Base-by-base conservation (phyloP, 306 rosid species). In the Alnus rubra region DNA sequence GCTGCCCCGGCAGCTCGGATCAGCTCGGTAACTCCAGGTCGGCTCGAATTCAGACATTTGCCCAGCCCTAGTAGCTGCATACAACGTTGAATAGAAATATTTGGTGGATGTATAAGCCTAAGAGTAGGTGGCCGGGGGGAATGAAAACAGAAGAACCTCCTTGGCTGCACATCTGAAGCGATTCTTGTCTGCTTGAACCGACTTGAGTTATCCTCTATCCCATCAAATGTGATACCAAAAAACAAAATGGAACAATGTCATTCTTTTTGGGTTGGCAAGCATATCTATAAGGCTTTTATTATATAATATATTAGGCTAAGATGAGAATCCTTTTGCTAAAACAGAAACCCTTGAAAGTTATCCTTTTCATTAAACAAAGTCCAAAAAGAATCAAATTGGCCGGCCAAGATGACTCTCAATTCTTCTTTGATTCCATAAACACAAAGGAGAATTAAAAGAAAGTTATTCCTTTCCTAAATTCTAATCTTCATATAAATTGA, bases 401-500 rank as follows among this genome's bases (percentile, higher is more conserved):
- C 74, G 56, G 44, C 68, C 28, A 23, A 23, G 28, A 79, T 78
- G 69, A 23, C 63, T 28, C 78, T 78, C 75, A 33, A 75, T 75
- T 68, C 42, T 64, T 64, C 4, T 64, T 80, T 74, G 77, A 73
- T 52, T 54, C 84, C 80, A 83, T 91, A 60, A 85, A 47, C 80
- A 53, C 71, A 63, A 30, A 59, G 89, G 47, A 78, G 85, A 84
- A 89, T 37, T 23, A 23, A 23, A 23, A 76, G 81, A 59, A 79
- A 73, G 90, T 52, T 71, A 81, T 88, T 75, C 87, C 82, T 84
- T 87, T 84, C 91, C 85, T 72, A 11, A 15, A 59, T 69, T 53
- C 54, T 75, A 79, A 82, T 86, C 84, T 80, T 83, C 87, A 75
- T 73, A 23, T 80, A 48, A 55, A 33, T 65, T 18, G 59, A 63